Conservation (phyloP, 331 rosid genomes). For the Rosa hybrid region DNA sequence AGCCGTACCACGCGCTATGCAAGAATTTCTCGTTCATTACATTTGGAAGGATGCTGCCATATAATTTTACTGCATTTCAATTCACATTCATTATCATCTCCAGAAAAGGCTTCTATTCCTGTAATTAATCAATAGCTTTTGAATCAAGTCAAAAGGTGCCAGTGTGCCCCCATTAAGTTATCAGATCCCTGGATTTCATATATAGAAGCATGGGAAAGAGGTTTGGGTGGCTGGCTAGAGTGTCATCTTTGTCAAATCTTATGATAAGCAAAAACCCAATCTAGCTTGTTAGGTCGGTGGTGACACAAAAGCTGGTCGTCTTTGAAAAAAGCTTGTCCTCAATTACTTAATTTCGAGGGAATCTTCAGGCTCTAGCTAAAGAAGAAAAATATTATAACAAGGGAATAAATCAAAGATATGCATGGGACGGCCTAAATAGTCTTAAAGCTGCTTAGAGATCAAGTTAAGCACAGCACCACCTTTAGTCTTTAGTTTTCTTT, state of each 20-base stretch:
- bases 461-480: conserved; percentile 35
- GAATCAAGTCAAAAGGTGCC: conserved; percentile 1
- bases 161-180: background rate
- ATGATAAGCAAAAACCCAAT: background rate
- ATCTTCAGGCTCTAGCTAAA: background rate
- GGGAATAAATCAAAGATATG: conserved; percentile 7
- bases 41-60: background rate
- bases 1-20: no score
- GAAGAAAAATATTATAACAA: conserved; percentile 32
- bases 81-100: background rate
- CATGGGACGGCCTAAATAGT: background rate
- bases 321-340: conserved; percentile 29
- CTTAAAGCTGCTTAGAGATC: conserved; percentile 45
- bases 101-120: background rate
- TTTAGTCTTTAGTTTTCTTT: conserved; percentile 1
- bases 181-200: background rate
- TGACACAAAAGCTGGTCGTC: conserved; percentile 51
- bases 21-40: no score
- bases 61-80: background rate
- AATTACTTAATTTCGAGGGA: background rate
- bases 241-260: conserved; percentile 20
- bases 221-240: background rate
- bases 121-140: background rate
- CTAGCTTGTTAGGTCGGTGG: conserved; percentile 33
- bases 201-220: conserved; percentile 1